These are phyloP conservation scores for Wickerhamomyces bovis DNA, from an alignment of 805 yeast genomes.

Conservation along the genomic window DNA sequence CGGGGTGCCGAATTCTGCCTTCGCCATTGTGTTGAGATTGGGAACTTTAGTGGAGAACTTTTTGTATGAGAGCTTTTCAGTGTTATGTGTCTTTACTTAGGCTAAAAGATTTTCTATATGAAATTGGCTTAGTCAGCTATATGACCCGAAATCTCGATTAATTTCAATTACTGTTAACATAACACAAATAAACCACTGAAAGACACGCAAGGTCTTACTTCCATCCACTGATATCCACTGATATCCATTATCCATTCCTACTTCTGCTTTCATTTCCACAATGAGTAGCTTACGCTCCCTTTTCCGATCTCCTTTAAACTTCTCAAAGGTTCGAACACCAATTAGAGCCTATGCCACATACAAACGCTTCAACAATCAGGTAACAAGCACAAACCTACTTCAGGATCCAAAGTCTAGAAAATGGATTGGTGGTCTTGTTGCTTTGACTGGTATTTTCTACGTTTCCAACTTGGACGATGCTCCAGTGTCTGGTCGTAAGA, in stretches of 20 bases:
- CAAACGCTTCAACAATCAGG: constrained; percentile 28
- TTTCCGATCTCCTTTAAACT: constrained; percentile 1
- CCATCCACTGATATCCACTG: too few relatives aligned
- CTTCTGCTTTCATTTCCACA: not conserved
- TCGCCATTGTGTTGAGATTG: constrained; percentile 33
- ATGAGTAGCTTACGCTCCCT: not conserved
- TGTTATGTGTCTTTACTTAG: not conserved
- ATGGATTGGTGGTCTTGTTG: constrained; percentile 27
- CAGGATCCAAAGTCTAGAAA: constrained; percentile 27
- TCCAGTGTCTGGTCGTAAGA: constrained; percentile 66
- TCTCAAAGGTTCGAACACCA: not conserved
- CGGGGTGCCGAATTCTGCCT: constrained; percentile 60
- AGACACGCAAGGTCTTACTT: too few relatives aligned
- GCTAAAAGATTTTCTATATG: not conserved
- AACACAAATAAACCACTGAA: too few relatives aligned
- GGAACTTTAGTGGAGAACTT: too few relatives aligned
- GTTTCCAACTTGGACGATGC: constrained; percentile 65
- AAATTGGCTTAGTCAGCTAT: not conserved
- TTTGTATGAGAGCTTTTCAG: not conserved
- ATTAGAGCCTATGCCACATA: constrained; percentile 30
- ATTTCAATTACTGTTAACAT: too few relatives aligned
- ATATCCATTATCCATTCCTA: too few relatives aligned
- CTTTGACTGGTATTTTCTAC: constrained; percentile 32
- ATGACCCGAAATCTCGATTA: too few relatives aligned
- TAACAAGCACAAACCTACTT: constrained; percentile 7